Evolutionary conservation across 805 yeast species (phyloP).

Genomic region (Candida loeiensis): DNA sequence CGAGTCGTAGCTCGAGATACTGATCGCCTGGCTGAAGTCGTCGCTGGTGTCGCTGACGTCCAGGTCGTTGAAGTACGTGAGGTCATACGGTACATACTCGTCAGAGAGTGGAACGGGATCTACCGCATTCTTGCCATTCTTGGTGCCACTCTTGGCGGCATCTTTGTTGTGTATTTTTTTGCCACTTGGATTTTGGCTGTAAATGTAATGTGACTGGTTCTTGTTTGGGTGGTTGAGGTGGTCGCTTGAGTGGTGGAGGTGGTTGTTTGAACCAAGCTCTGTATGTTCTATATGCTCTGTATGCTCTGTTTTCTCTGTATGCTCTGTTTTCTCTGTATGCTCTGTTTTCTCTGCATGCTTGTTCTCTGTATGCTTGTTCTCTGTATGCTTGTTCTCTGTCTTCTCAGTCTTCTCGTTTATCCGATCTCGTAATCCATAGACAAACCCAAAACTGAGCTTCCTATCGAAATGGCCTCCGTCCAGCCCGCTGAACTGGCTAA

Average conservation of each 20-base stretch:
- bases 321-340: neutral
- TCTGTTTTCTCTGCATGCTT: neutral
- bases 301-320: neutral
- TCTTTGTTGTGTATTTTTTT: no score
- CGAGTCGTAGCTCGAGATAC: neutral
- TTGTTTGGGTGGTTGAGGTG: no score
- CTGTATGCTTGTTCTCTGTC: no score
- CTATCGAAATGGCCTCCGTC: neutral
- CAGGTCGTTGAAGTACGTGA: slow-evolving; percentile 7
- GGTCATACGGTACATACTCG: slow-evolving; percentile 10
- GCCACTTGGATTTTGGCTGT: no score
- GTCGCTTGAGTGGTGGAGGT: no score
- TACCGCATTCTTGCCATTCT: neutral
- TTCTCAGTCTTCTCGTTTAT: no score
- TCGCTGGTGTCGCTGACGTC: slow-evolving; percentile 4
- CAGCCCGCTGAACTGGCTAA: neutral
- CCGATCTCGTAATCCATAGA: no score
- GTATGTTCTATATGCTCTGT: neutral
- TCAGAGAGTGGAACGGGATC: slow-evolving; percentile 9
- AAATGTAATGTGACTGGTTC: no score
- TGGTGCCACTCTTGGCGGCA: no score
- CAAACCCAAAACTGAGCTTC: neutral
- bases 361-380: no score
- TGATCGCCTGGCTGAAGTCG: neutral
- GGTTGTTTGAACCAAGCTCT: neutral